Percentiles rank a stretch among this genome's conserved stretches.
Evolutionary conservation across 73 alveolate species (phyloP).

Genomic region (Breviolum minutum): DNA sequence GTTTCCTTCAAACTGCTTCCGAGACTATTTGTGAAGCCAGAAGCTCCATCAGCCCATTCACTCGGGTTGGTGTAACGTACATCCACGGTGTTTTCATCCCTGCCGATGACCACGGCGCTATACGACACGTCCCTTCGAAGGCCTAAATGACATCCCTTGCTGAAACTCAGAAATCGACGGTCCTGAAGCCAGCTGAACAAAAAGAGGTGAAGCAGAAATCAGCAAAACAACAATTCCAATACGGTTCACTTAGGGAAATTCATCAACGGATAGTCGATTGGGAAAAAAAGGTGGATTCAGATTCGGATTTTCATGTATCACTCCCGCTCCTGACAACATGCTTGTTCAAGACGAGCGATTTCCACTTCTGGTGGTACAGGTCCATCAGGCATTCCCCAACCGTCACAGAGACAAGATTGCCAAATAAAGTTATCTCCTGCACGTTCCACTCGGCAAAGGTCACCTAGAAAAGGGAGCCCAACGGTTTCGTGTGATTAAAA

Average conservation of each 20-base stretch:
- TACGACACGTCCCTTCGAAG: slow-evolving; percentile 8
- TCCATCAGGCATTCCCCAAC: slow-evolving; percentile 38
- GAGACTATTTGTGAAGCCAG: slow-evolving; percentile 35
- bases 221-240: background rate
- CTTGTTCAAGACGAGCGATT: background rate
- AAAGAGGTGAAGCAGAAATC: background rate
- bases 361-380: slow-evolving; percentile 38
- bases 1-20: slow-evolving; percentile 12
- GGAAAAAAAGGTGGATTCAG: too few relatives aligned
- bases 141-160: slow-evolving; percentile 41
- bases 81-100: slow-evolving; percentile 2
- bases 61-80: slow-evolving; percentile 30
- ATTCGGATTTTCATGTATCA: too few relatives aligned
- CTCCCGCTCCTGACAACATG: slow-evolving; percentile 38
- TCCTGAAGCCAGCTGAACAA: background rate
- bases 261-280: too few relatives aligned
- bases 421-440: slow-evolving; percentile 30
- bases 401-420: slow-evolving; percentile 31
- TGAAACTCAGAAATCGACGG: slow-evolving; percentile 5
- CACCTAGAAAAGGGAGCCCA: too few relatives aligned
- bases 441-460: slow-evolving; percentile 30
- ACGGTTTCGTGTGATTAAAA: too few relatives aligned
- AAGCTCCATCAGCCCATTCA: slow-evolving; percentile 43
- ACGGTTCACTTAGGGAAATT: background rate
- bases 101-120: background rate